Percentiles rank a stretch among this genome's conserved stretches.
These are phyloP conservation scores for Pilaira anomala DNA, from an alignment of 192 early-diverging fungal genomes.

Conservation along the genomic window DNA sequence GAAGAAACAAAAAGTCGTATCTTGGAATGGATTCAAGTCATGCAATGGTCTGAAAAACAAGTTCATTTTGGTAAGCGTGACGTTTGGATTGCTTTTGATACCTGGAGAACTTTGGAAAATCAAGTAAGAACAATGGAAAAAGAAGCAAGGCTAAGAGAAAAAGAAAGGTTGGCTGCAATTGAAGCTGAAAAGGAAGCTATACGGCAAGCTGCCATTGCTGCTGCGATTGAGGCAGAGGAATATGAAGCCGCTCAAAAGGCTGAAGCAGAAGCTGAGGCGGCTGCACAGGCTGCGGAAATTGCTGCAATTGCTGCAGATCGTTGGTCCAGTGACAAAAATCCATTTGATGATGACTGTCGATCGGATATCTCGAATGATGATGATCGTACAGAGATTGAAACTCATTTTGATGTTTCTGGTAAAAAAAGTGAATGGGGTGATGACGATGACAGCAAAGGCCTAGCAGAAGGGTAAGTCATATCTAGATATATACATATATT, in stretches of 20 bases:
- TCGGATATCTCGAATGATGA: slow-evolving; percentile 26
- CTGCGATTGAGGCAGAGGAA: slow-evolving; percentile 24
- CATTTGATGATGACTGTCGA: slow-evolving; percentile 40
- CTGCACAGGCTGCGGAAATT: slow-evolving; percentile 28
- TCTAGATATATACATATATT: neutral
- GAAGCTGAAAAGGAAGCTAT: slow-evolving; percentile 32
- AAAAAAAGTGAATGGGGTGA: slow-evolving; percentile 32
- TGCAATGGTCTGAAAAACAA: slow-evolving; percentile 36
- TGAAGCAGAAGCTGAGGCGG: slow-evolving; percentile 21
- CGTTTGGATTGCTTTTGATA: slow-evolving; percentile 58
- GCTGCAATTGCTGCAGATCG: slow-evolving; percentile 32
- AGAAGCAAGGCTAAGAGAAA: slow-evolving; percentile 45
- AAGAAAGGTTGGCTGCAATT: slow-evolving; percentile 39
- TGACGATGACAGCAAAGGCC: slow-evolving; percentile 33
- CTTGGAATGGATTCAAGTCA: slow-evolving; percentile 25
- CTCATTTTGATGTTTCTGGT: slow-evolving; percentile 3
- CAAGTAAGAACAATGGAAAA: slow-evolving; percentile 56
- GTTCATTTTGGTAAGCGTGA: slow-evolving; percentile 42
- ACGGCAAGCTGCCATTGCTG: slow-evolving; percentile 4
- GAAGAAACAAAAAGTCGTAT: slow-evolving; percentile 23
- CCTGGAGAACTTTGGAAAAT: slow-evolving; percentile 64
- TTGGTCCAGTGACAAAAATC: slow-evolving; percentile 28
- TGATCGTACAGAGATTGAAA: slow-evolving; percentile 23
- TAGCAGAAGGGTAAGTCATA: slow-evolving; percentile 38
- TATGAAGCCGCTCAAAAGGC: neutral